Evolutionary conservation across 139 green algal species (phyloP).

Genomic region (Chlorella ohadii): DNA sequence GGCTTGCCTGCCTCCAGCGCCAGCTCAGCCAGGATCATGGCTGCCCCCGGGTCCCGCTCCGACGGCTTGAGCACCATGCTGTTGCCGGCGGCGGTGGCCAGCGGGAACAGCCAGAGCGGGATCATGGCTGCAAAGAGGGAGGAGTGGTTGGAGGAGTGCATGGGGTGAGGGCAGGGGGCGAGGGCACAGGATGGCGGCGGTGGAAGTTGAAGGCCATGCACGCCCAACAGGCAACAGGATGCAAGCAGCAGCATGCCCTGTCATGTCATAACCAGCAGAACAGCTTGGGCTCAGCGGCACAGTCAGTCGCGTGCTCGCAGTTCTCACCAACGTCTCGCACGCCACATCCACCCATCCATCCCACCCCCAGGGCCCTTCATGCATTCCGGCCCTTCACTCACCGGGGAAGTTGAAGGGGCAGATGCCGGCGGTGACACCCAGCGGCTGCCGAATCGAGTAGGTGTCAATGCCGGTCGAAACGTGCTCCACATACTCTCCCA

Average conservation of each 20-base stretch:
- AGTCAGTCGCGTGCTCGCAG: too few relatives aligned
- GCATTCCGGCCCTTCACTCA: too few relatives aligned
- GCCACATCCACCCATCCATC: background rate
- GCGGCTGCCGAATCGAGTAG: conserved; percentile 89
- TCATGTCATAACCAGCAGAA: too few relatives aligned
- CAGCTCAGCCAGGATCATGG: conserved; percentile 86
- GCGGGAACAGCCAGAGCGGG: conserved; percentile 90
- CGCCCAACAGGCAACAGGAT: too few relatives aligned
- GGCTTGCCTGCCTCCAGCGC: conserved; percentile 75
- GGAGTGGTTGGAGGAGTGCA: background rate
- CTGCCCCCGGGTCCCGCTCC: conserved; percentile 86
- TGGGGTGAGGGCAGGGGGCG: too few relatives aligned
- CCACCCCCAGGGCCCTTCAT: too few relatives aligned
- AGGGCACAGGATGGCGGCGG: too few relatives aligned
- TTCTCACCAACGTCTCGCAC: background rate
- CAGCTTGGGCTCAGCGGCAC: too few relatives aligned
- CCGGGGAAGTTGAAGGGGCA: conserved; percentile 99
- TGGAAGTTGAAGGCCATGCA: too few relatives aligned
- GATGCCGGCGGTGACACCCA: conserved; percentile 93
- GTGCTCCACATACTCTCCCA: conserved; percentile 90
- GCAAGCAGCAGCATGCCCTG: too few relatives aligned
- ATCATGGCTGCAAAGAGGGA: conserved; percentile 56
- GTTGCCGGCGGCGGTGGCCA: conserved; percentile 84
- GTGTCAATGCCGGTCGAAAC: conserved; percentile 95
- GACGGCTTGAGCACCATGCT: conserved; percentile 92